Conservation (phyloP, 2,329 filamentous ascomycete genomes). For the Albophoma yamanashiensis region DNA sequence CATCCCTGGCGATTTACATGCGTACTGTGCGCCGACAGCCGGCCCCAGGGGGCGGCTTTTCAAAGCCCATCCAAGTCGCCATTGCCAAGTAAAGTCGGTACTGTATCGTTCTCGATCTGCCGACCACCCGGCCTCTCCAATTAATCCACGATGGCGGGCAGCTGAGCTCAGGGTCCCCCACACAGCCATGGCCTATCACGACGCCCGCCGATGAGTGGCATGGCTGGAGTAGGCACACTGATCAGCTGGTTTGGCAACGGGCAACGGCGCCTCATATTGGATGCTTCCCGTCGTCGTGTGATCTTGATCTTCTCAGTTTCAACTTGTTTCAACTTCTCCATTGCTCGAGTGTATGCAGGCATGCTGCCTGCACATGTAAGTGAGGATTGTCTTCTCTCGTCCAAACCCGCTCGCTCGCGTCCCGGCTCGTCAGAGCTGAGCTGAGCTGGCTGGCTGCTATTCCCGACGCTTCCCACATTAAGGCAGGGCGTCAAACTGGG, state of each 20-base stretch:
- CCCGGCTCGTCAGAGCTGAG: not conserved
- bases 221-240: not conserved
- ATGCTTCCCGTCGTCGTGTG: not conserved
- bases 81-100: no score
- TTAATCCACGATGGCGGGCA: not conserved
- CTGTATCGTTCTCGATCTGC: no score
- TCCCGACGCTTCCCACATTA: not conserved
- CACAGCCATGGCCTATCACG: not conserved
- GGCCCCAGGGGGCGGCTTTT: not conserved
- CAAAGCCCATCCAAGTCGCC: not conserved
- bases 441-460: not conserved
- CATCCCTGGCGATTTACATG: constrained; percentile 10
- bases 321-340: not conserved
- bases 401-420: not conserved
- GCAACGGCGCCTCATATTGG: not conserved
- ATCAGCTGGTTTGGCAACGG: not conserved
- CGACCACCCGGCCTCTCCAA: not conserved
- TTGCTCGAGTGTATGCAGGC: not conserved
- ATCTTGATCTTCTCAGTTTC: not conserved
- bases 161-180: not conserved
- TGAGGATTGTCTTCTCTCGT: not conserved
- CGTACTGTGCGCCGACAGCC: not conserved
- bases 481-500: not conserved
- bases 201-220: not conserved
- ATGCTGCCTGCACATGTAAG: not conserved